Conservation (phyloP, 371 early-diverging fungal species). For the Zychaea mexicana region DNA sequence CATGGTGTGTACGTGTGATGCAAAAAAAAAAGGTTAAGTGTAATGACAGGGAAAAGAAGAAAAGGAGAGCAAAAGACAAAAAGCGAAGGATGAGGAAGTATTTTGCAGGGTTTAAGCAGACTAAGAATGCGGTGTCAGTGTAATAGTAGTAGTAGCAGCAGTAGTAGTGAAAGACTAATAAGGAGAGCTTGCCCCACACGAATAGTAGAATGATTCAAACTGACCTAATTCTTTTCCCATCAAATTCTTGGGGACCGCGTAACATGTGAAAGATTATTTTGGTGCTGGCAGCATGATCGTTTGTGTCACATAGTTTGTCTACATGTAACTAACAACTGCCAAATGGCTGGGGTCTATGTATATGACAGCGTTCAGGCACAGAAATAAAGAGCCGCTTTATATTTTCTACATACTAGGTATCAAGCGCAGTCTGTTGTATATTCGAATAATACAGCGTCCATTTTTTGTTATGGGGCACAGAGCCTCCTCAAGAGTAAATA, state of each 20-base stretch:
- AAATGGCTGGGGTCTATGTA: background rate
- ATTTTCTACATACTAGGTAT: too few species aligned
- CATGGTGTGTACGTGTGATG: conserved; percentile 2
- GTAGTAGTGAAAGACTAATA: background rate
- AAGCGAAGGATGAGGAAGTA: too few species aligned
- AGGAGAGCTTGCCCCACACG: background rate
- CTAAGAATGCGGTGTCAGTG: too few species aligned
- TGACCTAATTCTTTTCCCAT: conserved; percentile 5
- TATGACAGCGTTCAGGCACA: too few species aligned
- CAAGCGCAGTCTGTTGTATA: too few species aligned
- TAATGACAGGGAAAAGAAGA: background rate
- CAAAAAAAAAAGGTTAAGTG: background rate
- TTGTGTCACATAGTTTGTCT: background rate
- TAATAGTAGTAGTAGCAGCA: too few species aligned
- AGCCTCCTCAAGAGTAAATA: too few species aligned
- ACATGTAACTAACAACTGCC: background rate
- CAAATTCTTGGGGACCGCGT: background rate
- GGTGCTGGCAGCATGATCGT: background rate
- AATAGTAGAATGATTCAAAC: background rate
- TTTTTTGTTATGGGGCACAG: too few species aligned
- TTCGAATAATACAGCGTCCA: too few species aligned
- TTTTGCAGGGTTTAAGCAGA: too few species aligned
- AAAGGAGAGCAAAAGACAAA: background rate
- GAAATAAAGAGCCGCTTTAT: too few species aligned
- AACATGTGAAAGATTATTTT: background rate